These are phyloP conservation scores for Coemansia sp. DNA, from an alignment of 192 early-diverging fungal species.

Conservation along the genomic window DNA sequence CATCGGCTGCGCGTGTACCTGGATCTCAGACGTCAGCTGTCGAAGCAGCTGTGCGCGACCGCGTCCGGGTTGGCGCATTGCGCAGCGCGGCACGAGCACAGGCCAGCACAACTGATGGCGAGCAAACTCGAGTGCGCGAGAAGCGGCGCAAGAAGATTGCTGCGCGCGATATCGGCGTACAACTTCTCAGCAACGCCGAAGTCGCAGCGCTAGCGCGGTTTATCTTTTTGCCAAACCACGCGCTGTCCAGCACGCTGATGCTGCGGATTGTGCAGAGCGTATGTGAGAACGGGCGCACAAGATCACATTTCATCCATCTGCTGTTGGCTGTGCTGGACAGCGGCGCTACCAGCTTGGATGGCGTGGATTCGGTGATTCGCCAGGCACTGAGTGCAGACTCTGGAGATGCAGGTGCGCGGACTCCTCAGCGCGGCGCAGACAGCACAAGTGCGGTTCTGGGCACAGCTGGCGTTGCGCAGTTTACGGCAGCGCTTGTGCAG, in stretches of 20 bases:
- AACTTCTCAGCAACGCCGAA: constrained; percentile 76
- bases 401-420: neutral
- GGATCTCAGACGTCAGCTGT: constrained; percentile 8
- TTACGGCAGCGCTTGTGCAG: constrained; percentile 40
- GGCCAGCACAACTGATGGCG: neutral
- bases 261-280: constrained; percentile 55
- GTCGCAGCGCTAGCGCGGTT: constrained; percentile 82
- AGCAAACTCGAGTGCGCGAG: constrained; percentile 35
- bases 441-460: constrained; percentile 14
- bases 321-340: constrained; percentile 84
- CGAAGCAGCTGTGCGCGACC: constrained; percentile 26
- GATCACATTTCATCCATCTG: constrained; percentile 80
- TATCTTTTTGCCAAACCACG: constrained; percentile 82
- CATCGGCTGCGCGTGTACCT: neutral
- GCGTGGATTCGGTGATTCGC: constrained; percentile 41
- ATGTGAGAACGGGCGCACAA: constrained; percentile 85
- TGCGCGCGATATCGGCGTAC: constrained; percentile 40
- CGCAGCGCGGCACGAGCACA: constrained; percentile 1
- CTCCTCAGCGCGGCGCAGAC: neutral
- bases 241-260: constrained; percentile 63
- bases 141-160: constrained; percentile 47
- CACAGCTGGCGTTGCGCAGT: constrained; percentile 33
- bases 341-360: constrained; percentile 46
- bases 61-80: constrained; percentile 25
- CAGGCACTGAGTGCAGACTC: constrained; percentile 15